Base-by-base conservation (phyloP, 495 filamentous ascomycete species). In the Tuber umbilicatum region DNA sequence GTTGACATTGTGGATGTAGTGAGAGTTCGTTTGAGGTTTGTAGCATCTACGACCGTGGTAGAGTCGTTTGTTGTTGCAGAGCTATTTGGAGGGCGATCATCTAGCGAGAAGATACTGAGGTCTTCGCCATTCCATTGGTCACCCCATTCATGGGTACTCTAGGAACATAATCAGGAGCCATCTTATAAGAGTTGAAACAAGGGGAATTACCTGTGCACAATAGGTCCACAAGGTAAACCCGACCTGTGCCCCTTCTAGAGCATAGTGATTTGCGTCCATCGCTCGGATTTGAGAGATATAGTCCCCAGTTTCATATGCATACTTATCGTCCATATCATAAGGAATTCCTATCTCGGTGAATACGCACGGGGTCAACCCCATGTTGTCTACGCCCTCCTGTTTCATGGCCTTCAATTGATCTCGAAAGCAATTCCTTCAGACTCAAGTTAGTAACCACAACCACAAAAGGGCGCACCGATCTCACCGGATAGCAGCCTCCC, bases 81-180 rank as follows among this genome's bases (percentile, higher is more conserved):
- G 85, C 87, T 31, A 86, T 47, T 38, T 84, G 81, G 75, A 85
- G 84, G 82, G 87, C 83, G 21, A 81, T 99, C 95, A 77, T 99
- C 94, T 4, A 86, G 75, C 0, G 93, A 97, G 80, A 89, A 92
- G 45, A 99, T 96, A 12, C 93, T 97, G 27, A 99, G 85, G 84
- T 99, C 95, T 79, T 99, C 95, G 41, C 95, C 95, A 76, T 99
- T 98, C 95, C 95, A 99, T 68, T 93, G 89, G 81, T 99, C 95
- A 45, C 95, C 96, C 86, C 92, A 92, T 80, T 91, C 86, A 78
- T 99, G 95, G 73, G 90, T 90, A 82, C 97, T 99, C 87, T 92
- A 64, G 31, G 35, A 64, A 19, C 14, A 64, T 35, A 64, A 64
- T 64, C 19, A 64, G 10, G 74, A 69, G 67, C 31, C 2, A 77